Conservation (phyloP, 1,284 basidiomycete genomes). For the Microbotryum intermedium region DNA sequence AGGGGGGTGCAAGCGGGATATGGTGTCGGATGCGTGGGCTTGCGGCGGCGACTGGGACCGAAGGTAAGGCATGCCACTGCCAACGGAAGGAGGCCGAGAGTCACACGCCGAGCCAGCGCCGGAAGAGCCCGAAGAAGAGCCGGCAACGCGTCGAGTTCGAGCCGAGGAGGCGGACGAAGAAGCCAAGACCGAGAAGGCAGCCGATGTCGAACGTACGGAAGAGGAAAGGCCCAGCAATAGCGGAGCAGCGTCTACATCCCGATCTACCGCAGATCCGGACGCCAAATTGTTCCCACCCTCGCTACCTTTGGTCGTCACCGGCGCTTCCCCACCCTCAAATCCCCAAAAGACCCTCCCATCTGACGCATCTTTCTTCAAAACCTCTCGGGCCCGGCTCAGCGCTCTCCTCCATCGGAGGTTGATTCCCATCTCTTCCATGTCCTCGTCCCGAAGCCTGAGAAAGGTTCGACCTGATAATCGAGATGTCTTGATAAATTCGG, state of each 20-base stretch:
- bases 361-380: slow-evolving; percentile 13
- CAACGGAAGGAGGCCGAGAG: too few relatives aligned
- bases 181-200: too few relatives aligned
- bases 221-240: too few relatives aligned
- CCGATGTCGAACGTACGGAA: too few relatives aligned
- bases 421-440: slow-evolving; percentile 30
- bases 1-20: neutral
- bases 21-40: neutral
- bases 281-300: neutral
- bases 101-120: too few relatives aligned
- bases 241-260: too few relatives aligned
- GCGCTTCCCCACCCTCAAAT: slow-evolving; percentile 6
- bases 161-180: too few relatives aligned
- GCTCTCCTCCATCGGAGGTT: slow-evolving; percentile 23
- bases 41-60: too few relatives aligned
- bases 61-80: too few relatives aligned
- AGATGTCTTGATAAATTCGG: slow-evolving; percentile 25
- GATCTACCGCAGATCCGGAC: too few relatives aligned
- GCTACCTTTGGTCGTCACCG: neutral
- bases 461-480: slow-evolving; percentile 30
- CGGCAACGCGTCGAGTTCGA: too few relatives aligned
- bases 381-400: slow-evolving; percentile 17
- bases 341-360: slow-evolving; percentile 24
- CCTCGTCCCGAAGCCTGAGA: slow-evolving; percentile 27
- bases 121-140: too few relatives aligned